Base-by-base conservation (phyloP, 129 eudicot species). In the Gnaphalium uliginosum region DNA sequence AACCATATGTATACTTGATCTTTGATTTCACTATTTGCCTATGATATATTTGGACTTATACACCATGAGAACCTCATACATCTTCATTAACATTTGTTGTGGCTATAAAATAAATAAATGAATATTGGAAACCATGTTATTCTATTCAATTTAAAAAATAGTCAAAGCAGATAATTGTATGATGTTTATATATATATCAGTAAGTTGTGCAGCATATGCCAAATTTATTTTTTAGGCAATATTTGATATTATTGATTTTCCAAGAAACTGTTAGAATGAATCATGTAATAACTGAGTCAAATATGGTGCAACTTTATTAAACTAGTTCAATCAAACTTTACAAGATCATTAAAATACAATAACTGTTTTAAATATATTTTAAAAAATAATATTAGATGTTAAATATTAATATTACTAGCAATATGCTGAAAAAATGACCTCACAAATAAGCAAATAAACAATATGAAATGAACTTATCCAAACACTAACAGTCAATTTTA, bases 61-160 rank as follows among this genome's bases (percentile, higher is more conserved):
- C 69, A 27, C 69, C 76, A 69, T 69, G 53, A 69, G 39, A 46
- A 46, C 74, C 46, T 39, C 68, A 37, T 66, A 66, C 71, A 66
- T 39, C 48, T 63, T 75, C 39, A 66, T 76, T 14, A 22, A 65
- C 65, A 73, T 65, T 66, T 66, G 50, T 33, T 73, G 74, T 73
- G 78, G 61, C 61, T 73, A 57, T 66, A 74, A 79, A 79, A 66
- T 73, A 74, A 79, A 79, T 73, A 73, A 79, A 72, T 63, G 68
- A 66, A 65, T 66, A 72, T 67, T 64, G n/a, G 29, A 72, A 35
- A 65, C 54, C 57, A 1, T 29, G 33, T 29, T 43, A 79, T 72
- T 73, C 59, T 56, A 54, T 8, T 39, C 27, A 56, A 53, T 54
- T 73, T 65, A 73, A 51, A n/a, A 33, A 71, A 43, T 54, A 63